phyloP scores from a whole-genome alignment of 768 basidiomycete species.

The Aureoboletus auriporus region DNA sequence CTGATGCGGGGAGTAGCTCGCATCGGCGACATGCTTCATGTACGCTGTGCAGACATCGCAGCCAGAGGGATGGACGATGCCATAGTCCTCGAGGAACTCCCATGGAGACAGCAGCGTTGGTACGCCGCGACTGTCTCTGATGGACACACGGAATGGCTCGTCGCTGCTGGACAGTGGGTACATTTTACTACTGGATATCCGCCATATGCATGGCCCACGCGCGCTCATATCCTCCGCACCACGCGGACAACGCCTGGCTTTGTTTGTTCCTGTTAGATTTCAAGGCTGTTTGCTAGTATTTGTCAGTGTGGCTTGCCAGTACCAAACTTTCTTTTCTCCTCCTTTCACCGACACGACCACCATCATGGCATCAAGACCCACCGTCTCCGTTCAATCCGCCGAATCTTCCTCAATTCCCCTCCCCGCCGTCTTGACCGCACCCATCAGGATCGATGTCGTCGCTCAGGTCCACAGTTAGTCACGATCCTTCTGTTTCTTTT shows the following conservation, averaged over 20 bases:
- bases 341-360: constrained; percentile 29
- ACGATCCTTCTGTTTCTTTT: background rate
- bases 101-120: constrained; percentile 34
- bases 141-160: constrained; percentile 26
- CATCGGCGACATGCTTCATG: constrained; percentile 38
- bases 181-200: constrained; percentile 15
- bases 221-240: constrained; percentile 27
- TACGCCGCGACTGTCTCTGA: constrained; percentile 29
- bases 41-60: constrained; percentile 37
- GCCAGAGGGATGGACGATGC: constrained; percentile 37
- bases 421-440: constrained; percentile 95
- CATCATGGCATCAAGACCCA: constrained; percentile 89
- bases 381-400: constrained; percentile 76
- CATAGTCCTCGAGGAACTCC: constrained; percentile 38
- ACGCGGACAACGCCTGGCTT: constrained; percentile 29
- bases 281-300: constrained; percentile 15
- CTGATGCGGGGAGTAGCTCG: constrained; percentile 34
- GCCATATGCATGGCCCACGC: constrained; percentile 1
- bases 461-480: constrained; percentile 97
- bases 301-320: constrained; percentile 26
- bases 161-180: constrained; percentile 31
- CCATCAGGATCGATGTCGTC: constrained; percentile 98
- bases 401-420: constrained; percentile 87
- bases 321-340: constrained; percentile 23
- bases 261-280: constrained; percentile 26